Evolutionary conservation across 805 yeast genomes (phyloP), one percentile per base, ranked within the genome.

Genomic region (Saccharomyces jurei): DNA sequence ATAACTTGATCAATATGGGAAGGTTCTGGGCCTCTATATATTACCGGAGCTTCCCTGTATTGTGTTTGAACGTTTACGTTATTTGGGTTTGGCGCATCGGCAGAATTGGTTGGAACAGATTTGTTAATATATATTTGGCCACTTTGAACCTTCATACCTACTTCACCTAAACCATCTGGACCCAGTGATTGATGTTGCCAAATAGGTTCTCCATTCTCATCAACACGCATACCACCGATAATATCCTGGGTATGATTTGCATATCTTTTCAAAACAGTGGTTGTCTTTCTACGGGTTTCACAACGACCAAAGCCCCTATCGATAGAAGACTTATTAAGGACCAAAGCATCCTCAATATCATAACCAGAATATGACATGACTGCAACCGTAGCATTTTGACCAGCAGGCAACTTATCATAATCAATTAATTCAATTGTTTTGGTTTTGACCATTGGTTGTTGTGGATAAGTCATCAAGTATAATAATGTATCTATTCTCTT

Each of bases 331-430:
- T 92, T 94, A 73, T 94, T 94, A 63, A 94, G 74, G 22, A 94
- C 97, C 67, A 94, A 78, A 5, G 99, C 99, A 83, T 94, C 99
- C 74, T 94, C 98, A 70, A 94, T 94, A 87, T 94, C 99, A 69
- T 94, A 94, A 59, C 99, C 99, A 0, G 98, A 92, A 67, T 94
- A 94, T 6, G 97, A 89, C 99, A 94, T 94, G 41, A 94, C 99
- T 1, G 99, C 99, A 55, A 94, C 99, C 0, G 96, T 88, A 9
- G 99, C 99, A 70, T 94, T 94, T 73, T 94, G 99, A 6, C 99
- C 99, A 4, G 99, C 99, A 3, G 99, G 99, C 46, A 94, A 77
- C 69, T 94, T 91, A 72, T 94, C 99, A 69, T 94, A 94, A 58
- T 92, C 87, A 59, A 94, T 92, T 58, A 94, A 77, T 73, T 94